These are phyloP conservation scores for Tylopilus vinaceipallidus DNA, from an alignment of 768 basidiomycete genomes.

Conservation along the genomic window DNA sequence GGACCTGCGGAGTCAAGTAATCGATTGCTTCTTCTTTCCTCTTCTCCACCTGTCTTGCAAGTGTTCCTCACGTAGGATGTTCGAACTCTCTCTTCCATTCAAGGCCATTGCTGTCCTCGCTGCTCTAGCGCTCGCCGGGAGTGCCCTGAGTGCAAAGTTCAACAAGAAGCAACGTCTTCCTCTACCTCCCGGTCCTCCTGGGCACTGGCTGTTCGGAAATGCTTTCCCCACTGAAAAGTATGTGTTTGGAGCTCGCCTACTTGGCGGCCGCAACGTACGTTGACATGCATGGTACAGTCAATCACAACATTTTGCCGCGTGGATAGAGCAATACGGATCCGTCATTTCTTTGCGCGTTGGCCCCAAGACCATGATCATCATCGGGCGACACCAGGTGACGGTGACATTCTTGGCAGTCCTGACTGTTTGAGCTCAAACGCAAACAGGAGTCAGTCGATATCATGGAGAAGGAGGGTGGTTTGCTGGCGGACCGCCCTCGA, in stretches of 20 bases:
- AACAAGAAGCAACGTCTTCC: constrained; percentile 18
- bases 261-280: not conserved
- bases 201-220: constrained; percentile 34
- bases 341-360: constrained; percentile 58
- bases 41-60: not conserved
- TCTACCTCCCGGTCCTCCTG: constrained; percentile 32
- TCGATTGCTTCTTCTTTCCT: not conserved
- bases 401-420: not conserved
- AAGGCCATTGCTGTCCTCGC: constrained; percentile 21
- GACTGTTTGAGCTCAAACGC: not conserved
- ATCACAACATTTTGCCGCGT: constrained; percentile 50
- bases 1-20: not conserved
- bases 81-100: constrained; percentile 6
- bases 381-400: constrained; percentile 38
- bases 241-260: not conserved
- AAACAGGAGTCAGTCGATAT: constrained; percentile 57
- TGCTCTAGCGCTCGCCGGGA: constrained; percentile 15
- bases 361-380: constrained; percentile 30
- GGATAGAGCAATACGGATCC: constrained; percentile 60
- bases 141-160: constrained; percentile 8
- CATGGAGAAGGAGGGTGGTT: constrained; percentile 64
- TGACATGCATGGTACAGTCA: constrained; percentile 11
- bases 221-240: constrained; percentile 28
- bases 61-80: constrained; percentile 4
- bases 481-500: constrained; percentile 52